Conservation (phyloP, 1,139 yeast species). For the Yamadazyma buinensis region DNA sequence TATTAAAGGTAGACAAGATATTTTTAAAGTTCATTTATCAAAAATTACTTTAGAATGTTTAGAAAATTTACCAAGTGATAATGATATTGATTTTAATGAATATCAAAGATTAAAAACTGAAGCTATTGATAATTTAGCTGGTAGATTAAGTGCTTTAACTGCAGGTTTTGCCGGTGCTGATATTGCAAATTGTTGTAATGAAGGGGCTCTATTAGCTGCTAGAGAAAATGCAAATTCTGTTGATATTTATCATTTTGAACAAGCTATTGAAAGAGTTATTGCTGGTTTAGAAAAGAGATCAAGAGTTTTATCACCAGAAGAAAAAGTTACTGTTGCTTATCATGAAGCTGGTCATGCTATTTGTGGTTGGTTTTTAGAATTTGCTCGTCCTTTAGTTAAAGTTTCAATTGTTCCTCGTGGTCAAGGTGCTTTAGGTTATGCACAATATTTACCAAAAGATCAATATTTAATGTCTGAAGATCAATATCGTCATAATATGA, state of each 20-base stretch:
- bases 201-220: constrained; percentile 80
- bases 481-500: constrained; percentile 69
- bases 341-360: constrained; percentile 86
- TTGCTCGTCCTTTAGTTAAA: constrained; percentile 73
- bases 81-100: constrained; percentile 43
- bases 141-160: constrained; percentile 72
- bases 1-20: constrained; percentile 72
- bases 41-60: constrained; percentile 45
- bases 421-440: constrained; percentile 81
- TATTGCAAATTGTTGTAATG: constrained; percentile 79
- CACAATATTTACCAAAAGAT: constrained; percentile 78
- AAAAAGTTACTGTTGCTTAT: constrained; percentile 72
- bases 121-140: constrained; percentile 60
- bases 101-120: constrained; percentile 45
- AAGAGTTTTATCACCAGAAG: constrained; percentile 63
- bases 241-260: constrained; percentile 63
- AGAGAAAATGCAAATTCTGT: constrained; percentile 58
- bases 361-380: constrained; percentile 72
- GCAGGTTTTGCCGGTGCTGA: constrained; percentile 89
- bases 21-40: constrained; percentile 64
- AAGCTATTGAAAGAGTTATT: constrained; percentile 77
- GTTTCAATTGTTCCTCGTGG: constrained; percentile 84
- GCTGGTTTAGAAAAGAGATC: constrained; percentile 79
- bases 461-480: constrained; percentile 63
- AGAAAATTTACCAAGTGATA: constrained; percentile 37